These are phyloP conservation scores for Oryza meridionalis DNA, from an alignment of 176 grass and related monocot genomes.

Conservation along the genomic window DNA sequence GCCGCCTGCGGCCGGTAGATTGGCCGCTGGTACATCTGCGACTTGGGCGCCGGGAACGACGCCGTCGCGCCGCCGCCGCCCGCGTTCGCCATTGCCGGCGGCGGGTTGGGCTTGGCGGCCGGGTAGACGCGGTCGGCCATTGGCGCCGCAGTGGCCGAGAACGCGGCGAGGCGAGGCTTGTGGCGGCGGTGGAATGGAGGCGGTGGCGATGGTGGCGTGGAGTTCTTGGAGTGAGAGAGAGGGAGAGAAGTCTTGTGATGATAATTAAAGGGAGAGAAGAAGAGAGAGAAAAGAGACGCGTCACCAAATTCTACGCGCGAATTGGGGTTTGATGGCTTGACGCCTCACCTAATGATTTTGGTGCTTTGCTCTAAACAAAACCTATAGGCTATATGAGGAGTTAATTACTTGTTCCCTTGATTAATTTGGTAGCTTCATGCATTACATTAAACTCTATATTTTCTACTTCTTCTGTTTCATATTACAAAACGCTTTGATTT, in stretches of 20 bases:
- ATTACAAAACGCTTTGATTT: too few relatives aligned
- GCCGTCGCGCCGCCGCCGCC: neutral
- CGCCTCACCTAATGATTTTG: slow-evolving; percentile 60
- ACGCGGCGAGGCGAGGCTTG: neutral
- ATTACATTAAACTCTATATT: neutral
- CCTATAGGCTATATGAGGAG: too few relatives aligned
- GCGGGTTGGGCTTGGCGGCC: slow-evolving; percentile 70
- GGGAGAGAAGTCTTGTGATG: neutral
- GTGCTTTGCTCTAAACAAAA: slow-evolving; percentile 16
- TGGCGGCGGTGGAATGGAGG: neutral
- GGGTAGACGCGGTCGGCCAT: slow-evolving; percentile 87
- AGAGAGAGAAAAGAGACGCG: slow-evolving; percentile 50
- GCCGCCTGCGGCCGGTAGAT: slow-evolving; percentile 60
- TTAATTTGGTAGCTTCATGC: too few relatives aligned
- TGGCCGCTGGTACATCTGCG: slow-evolving; percentile 80
- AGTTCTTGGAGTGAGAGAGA: slow-evolving; percentile 3
- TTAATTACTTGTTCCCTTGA: neutral
- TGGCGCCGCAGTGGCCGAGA: slow-evolving; percentile 15
- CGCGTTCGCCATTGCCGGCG: slow-evolving; percentile 39
- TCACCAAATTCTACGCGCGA: slow-evolving; percentile 46
- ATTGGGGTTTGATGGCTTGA: slow-evolving; percentile 39
- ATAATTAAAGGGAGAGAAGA: slow-evolving; percentile 32
- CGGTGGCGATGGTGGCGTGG: neutral
- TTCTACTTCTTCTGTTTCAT: too few relatives aligned
- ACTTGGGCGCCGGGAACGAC: slow-evolving; percentile 56